Conservation (phyloP, 1,284 basidiomycete species). For the Cerioporus squamosus region DNA sequence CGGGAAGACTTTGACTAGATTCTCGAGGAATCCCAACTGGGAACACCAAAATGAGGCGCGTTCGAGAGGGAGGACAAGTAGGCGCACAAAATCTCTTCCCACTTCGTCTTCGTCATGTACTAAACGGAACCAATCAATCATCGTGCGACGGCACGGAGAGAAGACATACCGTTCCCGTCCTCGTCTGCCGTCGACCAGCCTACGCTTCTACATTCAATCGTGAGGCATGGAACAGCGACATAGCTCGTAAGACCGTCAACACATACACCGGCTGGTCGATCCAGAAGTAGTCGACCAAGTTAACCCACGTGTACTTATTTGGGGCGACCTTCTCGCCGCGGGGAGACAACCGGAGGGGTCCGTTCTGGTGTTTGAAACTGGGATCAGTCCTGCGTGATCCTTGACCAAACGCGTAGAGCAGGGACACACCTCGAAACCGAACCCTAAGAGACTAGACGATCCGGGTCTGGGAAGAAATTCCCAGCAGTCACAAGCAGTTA, state of each 20-base stretch:
- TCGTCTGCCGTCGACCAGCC: slow-evolving; percentile 69
- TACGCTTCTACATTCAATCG: slow-evolving; percentile 45
- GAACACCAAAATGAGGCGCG: not conserved
- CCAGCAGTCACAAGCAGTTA: too few relatives aligned
- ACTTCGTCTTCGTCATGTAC: slow-evolving; percentile 71
- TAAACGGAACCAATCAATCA: slow-evolving; percentile 25
- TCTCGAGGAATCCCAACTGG: slow-evolving; percentile 32
- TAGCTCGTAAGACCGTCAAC: not conserved
- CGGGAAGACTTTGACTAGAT: slow-evolving; percentile 38
- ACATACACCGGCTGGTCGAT: slow-evolving; percentile 66
- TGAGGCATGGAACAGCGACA: too few relatives aligned
- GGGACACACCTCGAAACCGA: slow-evolving; percentile 40
- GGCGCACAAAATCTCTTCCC: slow-evolving; percentile 68
- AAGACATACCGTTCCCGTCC: slow-evolving; percentile 27
- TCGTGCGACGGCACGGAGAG: too few relatives aligned
- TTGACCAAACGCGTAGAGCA: too few relatives aligned
- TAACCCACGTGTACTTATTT: slow-evolving; percentile 1
- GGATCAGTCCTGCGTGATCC: not conserved
- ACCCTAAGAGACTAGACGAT: slow-evolving; percentile 66
- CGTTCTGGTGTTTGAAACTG: not conserved
- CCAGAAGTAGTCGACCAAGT: slow-evolving; percentile 66
- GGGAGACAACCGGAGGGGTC: not conserved
- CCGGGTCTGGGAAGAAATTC: slow-evolving; percentile 46
- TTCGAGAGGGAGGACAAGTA: not conserved
- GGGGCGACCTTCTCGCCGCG: not conserved